These are phyloP conservation scores for Hippophae rhamnoides DNA, from an alignment of 306 rosid species.

Conservation along the genomic window DNA sequence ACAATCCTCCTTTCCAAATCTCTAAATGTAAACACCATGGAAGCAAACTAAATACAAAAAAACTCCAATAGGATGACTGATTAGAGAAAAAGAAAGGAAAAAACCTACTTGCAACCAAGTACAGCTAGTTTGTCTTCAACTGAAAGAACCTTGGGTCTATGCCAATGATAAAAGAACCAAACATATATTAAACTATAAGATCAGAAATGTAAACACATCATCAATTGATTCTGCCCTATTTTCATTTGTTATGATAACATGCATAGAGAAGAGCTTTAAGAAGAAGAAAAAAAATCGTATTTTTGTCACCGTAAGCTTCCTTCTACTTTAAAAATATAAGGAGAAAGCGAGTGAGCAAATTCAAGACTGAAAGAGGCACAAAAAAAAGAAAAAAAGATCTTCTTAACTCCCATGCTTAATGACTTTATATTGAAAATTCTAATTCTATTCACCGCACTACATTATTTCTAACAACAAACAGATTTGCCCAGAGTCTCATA, in stretches of 20 bases:
- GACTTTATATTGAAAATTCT: background rate
- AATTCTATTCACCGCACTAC: background rate
- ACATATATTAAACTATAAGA: background rate
- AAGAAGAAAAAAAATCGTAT: background rate
- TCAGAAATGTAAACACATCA: background rate
- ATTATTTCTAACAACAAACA: background rate
- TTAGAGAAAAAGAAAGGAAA: background rate
- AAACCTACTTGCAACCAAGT: conserved; percentile 74
- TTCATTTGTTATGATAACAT: background rate
- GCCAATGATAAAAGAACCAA: conserved; percentile 10
- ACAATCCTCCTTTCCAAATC: conserved; percentile 90
- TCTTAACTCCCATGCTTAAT: background rate
- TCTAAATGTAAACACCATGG: conserved; percentile 26
- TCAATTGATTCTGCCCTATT: background rate
- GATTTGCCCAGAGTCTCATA: background rate
- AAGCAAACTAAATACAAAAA: conserved; percentile 1
- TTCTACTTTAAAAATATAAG: background rate
- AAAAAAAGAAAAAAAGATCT: background rate
- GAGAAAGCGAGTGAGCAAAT: background rate
- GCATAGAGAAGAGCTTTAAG: background rate
- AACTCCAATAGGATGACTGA: background rate
- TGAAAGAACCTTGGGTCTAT: conserved; percentile 81
- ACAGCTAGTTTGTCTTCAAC: conserved; percentile 80
- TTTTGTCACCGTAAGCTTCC: background rate
- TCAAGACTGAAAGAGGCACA: background rate